These are phyloP conservation scores for Neoboletus subvelutipes DNA, from an alignment of 768 basidiomycete species.

Conservation along the genomic window DNA sequence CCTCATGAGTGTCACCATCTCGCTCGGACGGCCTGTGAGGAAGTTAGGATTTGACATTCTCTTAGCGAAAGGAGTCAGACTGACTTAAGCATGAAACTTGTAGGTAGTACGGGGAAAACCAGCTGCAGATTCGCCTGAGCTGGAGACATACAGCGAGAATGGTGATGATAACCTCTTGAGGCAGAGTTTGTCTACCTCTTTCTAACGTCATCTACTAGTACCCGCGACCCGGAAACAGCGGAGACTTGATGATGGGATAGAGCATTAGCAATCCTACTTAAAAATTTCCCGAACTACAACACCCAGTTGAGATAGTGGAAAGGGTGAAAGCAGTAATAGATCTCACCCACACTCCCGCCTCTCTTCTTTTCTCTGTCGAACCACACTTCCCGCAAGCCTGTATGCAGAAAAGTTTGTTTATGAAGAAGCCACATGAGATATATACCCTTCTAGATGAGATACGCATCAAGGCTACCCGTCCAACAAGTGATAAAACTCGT, in stretches of 20 bases:
- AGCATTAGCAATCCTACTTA: not conserved
- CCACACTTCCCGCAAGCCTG: not conserved
- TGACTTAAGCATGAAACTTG: too few relatives aligned
- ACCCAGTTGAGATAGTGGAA: too few relatives aligned
- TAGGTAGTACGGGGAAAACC: too few relatives aligned
- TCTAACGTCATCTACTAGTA: not conserved
- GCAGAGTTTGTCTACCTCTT: not conserved
- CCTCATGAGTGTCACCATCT: too few relatives aligned
- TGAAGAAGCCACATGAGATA: not conserved
- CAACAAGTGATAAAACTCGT: not conserved
- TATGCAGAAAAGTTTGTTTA: not conserved
- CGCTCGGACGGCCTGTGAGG: too few relatives aligned
- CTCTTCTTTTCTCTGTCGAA: not conserved
- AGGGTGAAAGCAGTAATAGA: too few relatives aligned
- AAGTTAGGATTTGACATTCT: too few relatives aligned
- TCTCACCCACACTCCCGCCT: too few relatives aligned
- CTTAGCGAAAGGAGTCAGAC: too few relatives aligned
- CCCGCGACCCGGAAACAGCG: not conserved
- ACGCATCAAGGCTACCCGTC: not conserved
- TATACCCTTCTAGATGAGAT: not conserved
- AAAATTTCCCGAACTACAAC: not conserved
- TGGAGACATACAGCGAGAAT: not conserved
- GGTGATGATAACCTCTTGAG: not conserved
- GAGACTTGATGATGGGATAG: not conserved
- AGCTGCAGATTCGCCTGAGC: not conserved